These are phyloP conservation scores for Ormosia emarginata DNA, from an alignment of 306 rosid species.

Conservation along the genomic window DNA sequence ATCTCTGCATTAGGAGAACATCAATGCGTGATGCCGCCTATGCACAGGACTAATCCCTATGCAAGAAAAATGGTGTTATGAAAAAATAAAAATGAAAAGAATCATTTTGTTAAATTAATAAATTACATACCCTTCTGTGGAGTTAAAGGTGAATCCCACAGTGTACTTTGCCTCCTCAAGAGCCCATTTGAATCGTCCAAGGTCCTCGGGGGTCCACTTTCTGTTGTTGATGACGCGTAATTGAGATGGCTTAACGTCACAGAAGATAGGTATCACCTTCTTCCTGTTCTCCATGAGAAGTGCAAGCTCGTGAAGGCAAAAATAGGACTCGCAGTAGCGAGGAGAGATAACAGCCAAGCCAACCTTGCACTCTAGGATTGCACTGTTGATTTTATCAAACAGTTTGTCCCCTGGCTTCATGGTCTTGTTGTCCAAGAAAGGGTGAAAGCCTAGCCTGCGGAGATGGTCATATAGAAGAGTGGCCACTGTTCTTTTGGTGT, in stretches of 20 bases:
- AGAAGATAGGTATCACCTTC: conserved; percentile 81
- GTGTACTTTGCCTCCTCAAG: conserved; percentile 62
- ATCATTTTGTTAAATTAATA: no score
- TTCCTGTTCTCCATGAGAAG: conserved; percentile 60
- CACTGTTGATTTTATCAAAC: conserved; percentile 70
- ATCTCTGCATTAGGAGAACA: neutral
- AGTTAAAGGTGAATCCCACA: conserved; percentile 63
- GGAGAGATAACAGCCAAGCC: conserved; percentile 84
- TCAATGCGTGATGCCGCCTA: neutral
- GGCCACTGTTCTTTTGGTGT: conserved; percentile 69
- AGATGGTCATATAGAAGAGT: conserved; percentile 67
- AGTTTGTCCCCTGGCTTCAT: conserved; percentile 93
- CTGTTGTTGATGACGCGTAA: conserved; percentile 31
- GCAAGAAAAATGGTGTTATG: no score
- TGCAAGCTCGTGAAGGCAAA: conserved; percentile 85
- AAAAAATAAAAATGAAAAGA: no score
- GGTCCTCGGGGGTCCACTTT: conserved; percentile 37
- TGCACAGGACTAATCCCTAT: no score
- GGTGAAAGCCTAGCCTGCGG: conserved; percentile 28
- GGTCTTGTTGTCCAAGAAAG: conserved; percentile 75
- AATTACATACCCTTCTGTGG: conserved; percentile 64
- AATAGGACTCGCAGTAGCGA: conserved; percentile 68
- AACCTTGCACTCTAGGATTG: conserved; percentile 52
- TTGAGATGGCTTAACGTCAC: conserved; percentile 78
- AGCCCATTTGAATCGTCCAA: conserved; percentile 49